These are phyloP conservation scores for Lippia alba DNA, from an alignment of 305 asterid species.

Conservation along the genomic window DNA sequence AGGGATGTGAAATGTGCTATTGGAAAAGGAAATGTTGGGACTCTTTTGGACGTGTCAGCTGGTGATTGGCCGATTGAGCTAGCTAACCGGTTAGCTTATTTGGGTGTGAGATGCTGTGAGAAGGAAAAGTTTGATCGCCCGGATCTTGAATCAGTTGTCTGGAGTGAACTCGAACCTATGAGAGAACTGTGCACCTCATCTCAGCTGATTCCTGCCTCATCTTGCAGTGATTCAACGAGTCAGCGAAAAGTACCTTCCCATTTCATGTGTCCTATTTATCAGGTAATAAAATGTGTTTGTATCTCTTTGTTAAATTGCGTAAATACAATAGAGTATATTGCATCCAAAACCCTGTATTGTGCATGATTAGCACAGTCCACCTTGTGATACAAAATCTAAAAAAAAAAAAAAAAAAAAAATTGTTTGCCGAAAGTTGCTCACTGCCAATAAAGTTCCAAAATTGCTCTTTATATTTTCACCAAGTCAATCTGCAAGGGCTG, in stretches of 20 bases:
- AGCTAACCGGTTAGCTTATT: constrained; percentile 54
- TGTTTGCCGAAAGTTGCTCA: no score
- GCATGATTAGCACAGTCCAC: no score
- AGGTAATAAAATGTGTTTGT: constrained; percentile 53
- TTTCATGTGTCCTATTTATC: constrained; percentile 85
- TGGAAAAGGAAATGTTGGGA: constrained; percentile 57
- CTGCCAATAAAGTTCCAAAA: no score
- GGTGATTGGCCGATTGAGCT: constrained; percentile 83
- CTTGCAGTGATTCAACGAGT: constrained; percentile 45
- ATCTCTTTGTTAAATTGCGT: neutral
- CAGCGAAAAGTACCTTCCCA: constrained; percentile 72
- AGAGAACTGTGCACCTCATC: constrained; percentile 47
- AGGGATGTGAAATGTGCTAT: constrained; percentile 75
- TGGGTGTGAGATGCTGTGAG: constrained; percentile 81
- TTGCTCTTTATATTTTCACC: no score
- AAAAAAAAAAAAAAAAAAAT: no score
- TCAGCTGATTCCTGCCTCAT: constrained; percentile 36
- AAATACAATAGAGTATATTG: neutral
- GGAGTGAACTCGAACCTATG: constrained; percentile 69
- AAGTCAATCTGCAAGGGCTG: no score
- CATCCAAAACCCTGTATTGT: constrained; percentile 1
- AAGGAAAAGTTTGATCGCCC: constrained; percentile 56
- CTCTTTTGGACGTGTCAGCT: constrained; percentile 70
- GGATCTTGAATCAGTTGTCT: constrained; percentile 59
- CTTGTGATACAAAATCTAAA: no score